A percentile compares a stretch with the other conserved stretches of the same genome.
These are phyloP conservation scores for Solanum virginianum DNA, from an alignment of 257 asterid genomes.

Conservation along the genomic window DNA sequence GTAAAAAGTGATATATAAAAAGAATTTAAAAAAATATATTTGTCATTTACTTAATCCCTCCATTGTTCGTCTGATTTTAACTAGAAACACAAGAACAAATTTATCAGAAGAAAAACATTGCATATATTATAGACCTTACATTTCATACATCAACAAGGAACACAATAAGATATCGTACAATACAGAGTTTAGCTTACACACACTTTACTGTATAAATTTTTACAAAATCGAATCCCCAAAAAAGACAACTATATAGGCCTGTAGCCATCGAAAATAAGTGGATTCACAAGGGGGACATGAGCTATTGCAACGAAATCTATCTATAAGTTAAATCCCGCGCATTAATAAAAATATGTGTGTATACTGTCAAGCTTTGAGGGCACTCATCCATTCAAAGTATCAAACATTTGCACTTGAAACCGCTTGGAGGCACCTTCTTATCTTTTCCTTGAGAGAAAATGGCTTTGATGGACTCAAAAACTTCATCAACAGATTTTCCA, in stretches of 20 bases:
- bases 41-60: no score
- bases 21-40: no score
- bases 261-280: not conserved
- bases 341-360: not conserved
- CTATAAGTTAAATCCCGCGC: not conserved
- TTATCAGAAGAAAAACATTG: no score
- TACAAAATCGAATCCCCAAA: not conserved
- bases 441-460: not conserved
- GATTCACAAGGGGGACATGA: not conserved
- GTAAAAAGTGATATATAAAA: no score
- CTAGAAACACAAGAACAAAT: no score
- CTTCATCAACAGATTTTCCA: not conserved
- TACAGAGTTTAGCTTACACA: not conserved
- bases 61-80: no score
- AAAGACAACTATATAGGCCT: not conserved
- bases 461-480: constrained; percentile 1
- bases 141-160: not conserved
- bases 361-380: not conserved
- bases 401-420: not conserved
- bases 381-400: not conserved
- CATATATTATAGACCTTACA: no score
- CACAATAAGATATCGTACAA: not conserved
- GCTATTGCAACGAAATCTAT: not conserved
- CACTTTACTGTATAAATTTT: not conserved
- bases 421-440: not conserved